Evolutionary conservation across 2,329 filamentous ascomycete species (phyloP).

Genomic region (Exophiala viscosa): DNA sequence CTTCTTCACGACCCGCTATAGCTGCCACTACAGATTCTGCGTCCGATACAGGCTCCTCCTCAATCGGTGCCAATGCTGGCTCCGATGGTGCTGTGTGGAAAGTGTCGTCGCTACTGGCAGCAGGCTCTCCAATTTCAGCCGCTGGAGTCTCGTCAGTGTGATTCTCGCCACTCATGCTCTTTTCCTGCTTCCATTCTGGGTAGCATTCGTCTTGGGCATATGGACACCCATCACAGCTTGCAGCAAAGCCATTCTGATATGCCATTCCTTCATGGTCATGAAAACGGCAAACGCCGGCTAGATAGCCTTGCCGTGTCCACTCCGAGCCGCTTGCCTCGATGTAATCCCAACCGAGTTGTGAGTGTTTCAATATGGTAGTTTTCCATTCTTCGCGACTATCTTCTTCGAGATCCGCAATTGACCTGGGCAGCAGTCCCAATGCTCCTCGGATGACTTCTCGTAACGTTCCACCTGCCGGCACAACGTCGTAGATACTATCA

Average conservation of each 20-base stretch:
- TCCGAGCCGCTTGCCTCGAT: slow-evolving; percentile 13
- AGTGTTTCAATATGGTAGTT: slow-evolving; percentile 15
- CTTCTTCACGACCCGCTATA: not conserved
- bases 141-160: not conserved
- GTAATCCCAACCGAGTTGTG: slow-evolving; percentile 19
- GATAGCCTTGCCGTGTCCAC: slow-evolving; percentile 19
- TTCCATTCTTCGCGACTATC: slow-evolving; percentile 17
- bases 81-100: not conserved
- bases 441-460: slow-evolving; percentile 21
- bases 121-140: not conserved
- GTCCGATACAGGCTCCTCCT: not conserved
- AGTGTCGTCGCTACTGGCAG: not conserved
- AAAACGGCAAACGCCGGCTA: slow-evolving; percentile 17
- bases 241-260: slow-evolving; percentile 1
- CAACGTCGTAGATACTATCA: slow-evolving; percentile 20
- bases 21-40: not conserved
- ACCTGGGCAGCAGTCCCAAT: slow-evolving; percentile 13
- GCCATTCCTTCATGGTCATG: slow-evolving; percentile 19
- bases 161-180: not conserved
- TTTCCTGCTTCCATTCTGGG: slow-evolving; percentile 12
- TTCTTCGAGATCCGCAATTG: slow-evolving; percentile 1
- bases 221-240: slow-evolving; percentile 18
- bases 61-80: not conserved
- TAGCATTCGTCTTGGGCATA: slow-evolving; percentile 22
- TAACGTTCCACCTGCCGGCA: slow-evolving; percentile 11